phyloP scores from a whole-genome alignment of 257 asterid genomes.

The Salvia miltiorrhiza region DNA sequence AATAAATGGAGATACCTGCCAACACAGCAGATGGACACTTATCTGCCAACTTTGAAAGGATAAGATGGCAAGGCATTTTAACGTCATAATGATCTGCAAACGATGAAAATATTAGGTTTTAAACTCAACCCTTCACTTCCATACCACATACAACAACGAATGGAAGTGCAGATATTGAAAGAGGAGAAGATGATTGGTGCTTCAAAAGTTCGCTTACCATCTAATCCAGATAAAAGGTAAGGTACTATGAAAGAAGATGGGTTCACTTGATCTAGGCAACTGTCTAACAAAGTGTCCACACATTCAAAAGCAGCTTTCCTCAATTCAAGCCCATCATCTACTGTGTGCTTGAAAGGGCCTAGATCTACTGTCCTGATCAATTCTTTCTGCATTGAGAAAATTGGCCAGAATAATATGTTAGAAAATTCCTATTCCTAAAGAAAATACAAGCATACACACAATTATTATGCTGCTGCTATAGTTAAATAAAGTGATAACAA shows the following conservation, averaged over 20 bases:
- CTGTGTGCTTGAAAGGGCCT: conserved; percentile 99
- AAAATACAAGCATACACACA: not conserved
- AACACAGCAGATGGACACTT: conserved; percentile 98
- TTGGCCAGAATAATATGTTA: not conserved
- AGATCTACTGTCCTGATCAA: conserved; percentile 97
- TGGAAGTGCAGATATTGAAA: not conserved
- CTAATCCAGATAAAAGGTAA: conserved; percentile 84
- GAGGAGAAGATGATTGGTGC: conserved; percentile 1
- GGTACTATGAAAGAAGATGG: conserved; percentile 99
- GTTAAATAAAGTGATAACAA: not conserved
- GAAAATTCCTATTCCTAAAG: not conserved
- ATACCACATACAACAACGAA: conserved; percentile 5
- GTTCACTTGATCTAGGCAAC: conserved; percentile 95
- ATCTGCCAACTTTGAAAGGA: conserved; percentile 93
- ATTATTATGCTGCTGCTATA: not conserved
- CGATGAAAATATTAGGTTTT: conserved; percentile 5
- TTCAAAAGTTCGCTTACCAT: conserved; percentile 54
- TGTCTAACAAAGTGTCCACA: conserved; percentile 90
- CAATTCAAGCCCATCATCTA: conserved; percentile 98
- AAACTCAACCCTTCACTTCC: conserved; percentile 8
- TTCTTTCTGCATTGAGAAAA: conserved; percentile 74
- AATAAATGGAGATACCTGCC: conserved; percentile 61
- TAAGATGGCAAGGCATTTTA: conserved; percentile 99
- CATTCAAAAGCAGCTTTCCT: conserved; percentile 99
- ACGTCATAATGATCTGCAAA: conserved; percentile 94